Evolutionary conservation across 371 early-diverging fungal species (phyloP).

Genomic region (Umbelopsis sp.): DNA sequence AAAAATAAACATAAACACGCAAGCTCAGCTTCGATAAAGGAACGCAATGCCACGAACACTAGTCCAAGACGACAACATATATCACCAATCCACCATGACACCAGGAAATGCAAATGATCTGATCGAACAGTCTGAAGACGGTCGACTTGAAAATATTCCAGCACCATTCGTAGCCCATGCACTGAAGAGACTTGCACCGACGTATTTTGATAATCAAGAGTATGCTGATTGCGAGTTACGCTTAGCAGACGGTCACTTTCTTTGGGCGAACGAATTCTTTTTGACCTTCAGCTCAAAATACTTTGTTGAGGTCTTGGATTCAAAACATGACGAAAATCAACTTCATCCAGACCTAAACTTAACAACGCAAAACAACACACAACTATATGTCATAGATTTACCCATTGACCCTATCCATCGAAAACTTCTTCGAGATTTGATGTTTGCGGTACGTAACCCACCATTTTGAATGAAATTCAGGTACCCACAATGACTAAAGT

Average conservation of each 20-base stretch:
- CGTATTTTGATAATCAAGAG: neutral
- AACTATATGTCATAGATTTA: neutral
- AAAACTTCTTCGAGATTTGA: neutral
- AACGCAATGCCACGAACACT: too few species aligned
- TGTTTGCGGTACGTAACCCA: neutral
- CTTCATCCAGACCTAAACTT: neutral
- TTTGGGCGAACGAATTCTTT: neutral
- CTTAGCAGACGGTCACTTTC: neutral
- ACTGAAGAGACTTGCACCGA: neutral
- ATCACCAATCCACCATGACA: neutral
- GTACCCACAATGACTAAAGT: neutral
- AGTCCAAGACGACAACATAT: too few species aligned
- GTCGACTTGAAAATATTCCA: neutral
- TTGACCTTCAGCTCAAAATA: neutral
- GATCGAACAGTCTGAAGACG: slow-evolving; percentile 28
- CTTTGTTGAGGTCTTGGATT: neutral
- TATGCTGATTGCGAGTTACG: neutral
- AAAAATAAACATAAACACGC: too few species aligned
- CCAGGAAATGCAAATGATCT: slow-evolving; percentile 8
- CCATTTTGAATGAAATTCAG: too few species aligned
- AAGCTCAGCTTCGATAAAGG: too few species aligned
- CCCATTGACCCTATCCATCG: neutral
- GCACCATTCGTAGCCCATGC: neutral
- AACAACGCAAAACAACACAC: neutral
- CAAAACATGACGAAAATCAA: neutral